These are phyloP conservation scores for Brassica balearica DNA, from an alignment of 441 rosid species.

Conservation along the genomic window DNA sequence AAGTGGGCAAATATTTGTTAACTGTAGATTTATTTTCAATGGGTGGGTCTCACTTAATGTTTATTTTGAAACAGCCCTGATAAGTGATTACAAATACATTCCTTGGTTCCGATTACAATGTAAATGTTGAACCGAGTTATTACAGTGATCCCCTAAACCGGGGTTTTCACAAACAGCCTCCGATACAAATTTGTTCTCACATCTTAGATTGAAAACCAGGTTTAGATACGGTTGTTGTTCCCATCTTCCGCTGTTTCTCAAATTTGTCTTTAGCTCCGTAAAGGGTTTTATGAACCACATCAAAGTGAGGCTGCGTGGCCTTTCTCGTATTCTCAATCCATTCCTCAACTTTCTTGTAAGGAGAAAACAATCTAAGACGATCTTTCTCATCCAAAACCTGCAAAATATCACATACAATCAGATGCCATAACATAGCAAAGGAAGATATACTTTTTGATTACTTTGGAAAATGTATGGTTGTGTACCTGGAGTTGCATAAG, in stretches of 20 bases:
- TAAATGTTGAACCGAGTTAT: background rate
- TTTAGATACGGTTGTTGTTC: conserved; percentile 28
- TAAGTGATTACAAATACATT: background rate
- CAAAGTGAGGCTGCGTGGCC: conserved; percentile 81
- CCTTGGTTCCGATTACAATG: background rate
- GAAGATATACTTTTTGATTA: background rate
- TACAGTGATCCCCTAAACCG: background rate
- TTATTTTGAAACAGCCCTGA: too few species aligned
- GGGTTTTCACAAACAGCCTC: background rate
- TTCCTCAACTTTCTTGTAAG: conserved; percentile 70
- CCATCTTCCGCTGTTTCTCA: conserved; percentile 47
- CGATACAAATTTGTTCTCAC: conserved; percentile 31
- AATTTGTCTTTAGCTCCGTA: conserved; percentile 52
- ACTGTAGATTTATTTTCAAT: too few species aligned
- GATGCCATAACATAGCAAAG: background rate
- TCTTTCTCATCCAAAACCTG: conserved; percentile 79
- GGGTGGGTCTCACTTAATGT: too few species aligned
- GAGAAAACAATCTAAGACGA: conserved; percentile 59
- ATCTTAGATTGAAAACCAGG: conserved; percentile 50
- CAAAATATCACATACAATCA: background rate
- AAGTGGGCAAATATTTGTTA: too few species aligned
- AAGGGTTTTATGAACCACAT: conserved; percentile 71
- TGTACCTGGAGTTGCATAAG: conserved; percentile 88
- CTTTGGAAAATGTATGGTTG: background rate
- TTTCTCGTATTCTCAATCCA: conserved; percentile 78